Percentiles rank a stretch among this genome's conserved stretches.
phyloP scores from a whole-genome alignment of 805 yeast genomes.

The Yarrowia hollandica region DNA sequence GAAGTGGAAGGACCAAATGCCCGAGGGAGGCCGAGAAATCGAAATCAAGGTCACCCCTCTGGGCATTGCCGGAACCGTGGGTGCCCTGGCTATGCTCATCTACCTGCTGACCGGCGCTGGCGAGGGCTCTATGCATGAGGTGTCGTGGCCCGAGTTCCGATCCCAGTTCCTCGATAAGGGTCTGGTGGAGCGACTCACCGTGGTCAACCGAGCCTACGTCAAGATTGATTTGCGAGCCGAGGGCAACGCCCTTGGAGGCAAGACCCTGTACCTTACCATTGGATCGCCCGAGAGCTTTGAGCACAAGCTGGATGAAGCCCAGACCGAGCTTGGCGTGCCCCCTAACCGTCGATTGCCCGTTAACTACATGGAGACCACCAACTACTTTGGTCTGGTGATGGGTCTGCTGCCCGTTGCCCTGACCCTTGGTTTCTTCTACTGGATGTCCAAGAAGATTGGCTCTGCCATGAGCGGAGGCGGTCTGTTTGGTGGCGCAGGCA shows the following conservation, averaged over 20 bases:
- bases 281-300: conserved; percentile 87
- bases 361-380: conserved; percentile 66
- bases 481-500: conserved; percentile 67
- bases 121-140: conserved; percentile 36
- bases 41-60: conserved; percentile 17
- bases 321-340: conserved; percentile 67
- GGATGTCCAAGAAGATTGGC: conserved; percentile 51
- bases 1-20: conserved; percentile 27
- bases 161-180: conserved; percentile 76
- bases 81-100: neutral
- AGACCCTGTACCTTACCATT: conserved; percentile 69
- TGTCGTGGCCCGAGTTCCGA: conserved; percentile 82
- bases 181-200: conserved; percentile 68
- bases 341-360: conserved; percentile 75
- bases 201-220: conserved; percentile 70
- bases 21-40: conserved; percentile 20
- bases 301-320: conserved; percentile 72
- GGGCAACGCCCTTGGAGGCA: conserved; percentile 55
- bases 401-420: conserved; percentile 80
- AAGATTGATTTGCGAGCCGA: conserved; percentile 36
- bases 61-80: conserved; percentile 27
- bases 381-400: conserved; percentile 60
- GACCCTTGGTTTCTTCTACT: conserved; percentile 75
- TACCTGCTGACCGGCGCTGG: conserved; percentile 10
- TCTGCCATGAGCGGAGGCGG: conserved; percentile 51